Conservation (phyloP, 1,284 basidiomycete genomes). For the Testicularia cyperi region DNA sequence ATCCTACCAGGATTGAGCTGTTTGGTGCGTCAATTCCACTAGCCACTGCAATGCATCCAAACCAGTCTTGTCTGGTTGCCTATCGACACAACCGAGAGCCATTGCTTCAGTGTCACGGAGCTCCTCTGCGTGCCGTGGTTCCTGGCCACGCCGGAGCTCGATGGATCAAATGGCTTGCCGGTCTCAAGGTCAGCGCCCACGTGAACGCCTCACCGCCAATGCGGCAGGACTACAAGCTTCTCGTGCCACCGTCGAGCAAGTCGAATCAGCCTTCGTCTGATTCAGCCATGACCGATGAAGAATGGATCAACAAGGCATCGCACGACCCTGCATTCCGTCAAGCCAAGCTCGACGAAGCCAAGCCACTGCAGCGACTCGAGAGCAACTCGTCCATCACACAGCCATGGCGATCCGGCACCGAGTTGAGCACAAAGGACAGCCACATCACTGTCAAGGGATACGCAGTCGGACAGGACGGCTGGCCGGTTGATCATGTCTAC, state of each 20-base stretch:
- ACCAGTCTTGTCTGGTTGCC: slow-evolving; percentile 30
- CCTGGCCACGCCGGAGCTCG: slow-evolving; percentile 73
- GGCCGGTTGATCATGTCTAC: slow-evolving; percentile 8
- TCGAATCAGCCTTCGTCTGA: no score
- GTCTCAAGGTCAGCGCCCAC: slow-evolving; percentile 1
- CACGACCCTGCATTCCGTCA: slow-evolving; percentile 11
- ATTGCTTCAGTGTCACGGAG: slow-evolving; percentile 69
- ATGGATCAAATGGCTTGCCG: slow-evolving; percentile 76
- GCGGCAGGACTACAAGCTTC: slow-evolving; percentile 23
- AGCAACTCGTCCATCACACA: slow-evolving; percentile 24
- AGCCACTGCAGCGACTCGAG: slow-evolving; percentile 28
- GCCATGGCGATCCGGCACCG: slow-evolving; percentile 5
- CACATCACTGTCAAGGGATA: slow-evolving; percentile 20
- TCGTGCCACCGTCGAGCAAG: slow-evolving; percentile 68
- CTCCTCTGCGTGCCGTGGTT: slow-evolving; percentile 69
- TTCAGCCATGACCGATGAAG: slow-evolving; percentile 3
- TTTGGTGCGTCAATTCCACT: slow-evolving; percentile 41
- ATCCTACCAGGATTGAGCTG: slow-evolving; percentile 11
- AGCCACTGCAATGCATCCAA: slow-evolving; percentile 34
- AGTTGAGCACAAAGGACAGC: background rate
- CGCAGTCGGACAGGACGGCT: slow-evolving; percentile 36
- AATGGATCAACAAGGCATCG: slow-evolving; percentile 8
- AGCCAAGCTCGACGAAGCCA: slow-evolving; percentile 1
- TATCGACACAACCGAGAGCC: slow-evolving; percentile 62
- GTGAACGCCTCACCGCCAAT: slow-evolving; percentile 24